Base-by-base conservation (phyloP, 306 rosid genomes). In the Canavalia ensiformis region DNA sequence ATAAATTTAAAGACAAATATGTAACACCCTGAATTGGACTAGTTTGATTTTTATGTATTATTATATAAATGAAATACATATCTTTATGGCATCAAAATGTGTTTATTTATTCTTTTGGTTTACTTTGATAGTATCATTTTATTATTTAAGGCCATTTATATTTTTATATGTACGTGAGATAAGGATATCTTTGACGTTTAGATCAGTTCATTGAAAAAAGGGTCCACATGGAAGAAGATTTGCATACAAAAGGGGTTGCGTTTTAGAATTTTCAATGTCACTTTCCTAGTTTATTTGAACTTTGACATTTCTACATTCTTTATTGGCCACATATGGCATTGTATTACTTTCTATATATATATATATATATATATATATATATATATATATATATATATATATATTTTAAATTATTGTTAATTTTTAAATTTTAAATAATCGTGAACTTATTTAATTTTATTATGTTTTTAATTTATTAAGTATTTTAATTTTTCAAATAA, bases 121-220 rank as follows among this genome's bases (percentile, higher is more conserved):
- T 81, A 25, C 47, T 55, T 25, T 52, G 76, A 35, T 12, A 35
- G 11, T 67, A 13, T 4, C 39, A 9, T 30, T 67, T 80, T 75
- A 47, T 57, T 12, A 34, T 57, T 28, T n/a, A 33, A 70, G n/a
- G 45, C 12, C 35, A 13, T 44, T 9, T 4, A 39, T 11, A 35
- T 28, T 49, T 25, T 49, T 13, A 31, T 54, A 0, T 33, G n/a
- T 29, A 45, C 45, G 71, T 51, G 76, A 47, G 80, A 75, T 59
- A 68, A 68, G 68, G 77, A 81, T 56, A 6, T 33, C 13, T 62
- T 68, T 68, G 69, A 63, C 60, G 33, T 80, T 60, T 57, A 46
- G 37, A 42, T 28, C 50, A 44, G 47, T 71, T 30, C 44, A 63
- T 52, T 44, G 70, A 77, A 45, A 74, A 49, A 55, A 0, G 71